phyloP scores from a whole-genome alignment of 371 early-diverging fungal genomes.

The Basidiobolus heterosporus region DNA sequence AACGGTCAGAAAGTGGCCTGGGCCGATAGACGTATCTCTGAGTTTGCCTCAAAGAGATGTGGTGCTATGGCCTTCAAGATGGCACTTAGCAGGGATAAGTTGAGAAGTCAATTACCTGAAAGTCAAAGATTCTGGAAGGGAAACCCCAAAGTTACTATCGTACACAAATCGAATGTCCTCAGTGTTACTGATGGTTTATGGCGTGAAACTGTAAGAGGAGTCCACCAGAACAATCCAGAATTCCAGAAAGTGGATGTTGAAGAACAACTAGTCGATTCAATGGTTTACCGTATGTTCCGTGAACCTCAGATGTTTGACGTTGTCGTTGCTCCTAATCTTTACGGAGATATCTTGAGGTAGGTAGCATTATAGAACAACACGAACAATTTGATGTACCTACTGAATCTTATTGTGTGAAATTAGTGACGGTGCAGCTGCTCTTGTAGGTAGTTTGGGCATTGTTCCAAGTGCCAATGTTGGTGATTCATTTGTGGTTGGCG shows the following conservation, averaged over 20 bases:
- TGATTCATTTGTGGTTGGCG: slow-evolving; percentile 79
- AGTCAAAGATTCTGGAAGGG: slow-evolving; percentile 43
- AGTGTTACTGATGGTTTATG: slow-evolving; percentile 85
- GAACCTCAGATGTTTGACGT: slow-evolving; percentile 91
- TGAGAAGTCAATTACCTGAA: slow-evolving; percentile 34
- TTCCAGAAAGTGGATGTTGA: slow-evolving; percentile 53
- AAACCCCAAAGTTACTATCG: slow-evolving; percentile 73
- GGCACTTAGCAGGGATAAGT: slow-evolving; percentile 59
- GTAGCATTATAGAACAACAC: neutral
- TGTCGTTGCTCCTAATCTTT: slow-evolving; percentile 85
- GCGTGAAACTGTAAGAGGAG: slow-evolving; percentile 69
- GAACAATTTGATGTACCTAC: too few relatives aligned
- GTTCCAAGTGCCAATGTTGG: slow-evolving; percentile 91
- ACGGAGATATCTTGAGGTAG: slow-evolving; percentile 79
- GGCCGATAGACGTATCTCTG: slow-evolving; percentile 79
- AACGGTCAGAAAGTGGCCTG: slow-evolving; percentile 53
- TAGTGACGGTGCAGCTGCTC: slow-evolving; percentile 84
- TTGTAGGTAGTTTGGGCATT: slow-evolving; percentile 84
- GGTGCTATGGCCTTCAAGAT: slow-evolving; percentile 76
- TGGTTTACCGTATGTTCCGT: slow-evolving; percentile 92
- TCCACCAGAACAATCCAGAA: slow-evolving; percentile 41
- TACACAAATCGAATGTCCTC: slow-evolving; percentile 92
- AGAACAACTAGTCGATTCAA: slow-evolving; percentile 89
- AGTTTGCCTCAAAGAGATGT: slow-evolving; percentile 68
- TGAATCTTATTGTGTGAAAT: too few relatives aligned